Conservation (phyloP, 306 rosid species). For the Trifolium pratense region DNA sequence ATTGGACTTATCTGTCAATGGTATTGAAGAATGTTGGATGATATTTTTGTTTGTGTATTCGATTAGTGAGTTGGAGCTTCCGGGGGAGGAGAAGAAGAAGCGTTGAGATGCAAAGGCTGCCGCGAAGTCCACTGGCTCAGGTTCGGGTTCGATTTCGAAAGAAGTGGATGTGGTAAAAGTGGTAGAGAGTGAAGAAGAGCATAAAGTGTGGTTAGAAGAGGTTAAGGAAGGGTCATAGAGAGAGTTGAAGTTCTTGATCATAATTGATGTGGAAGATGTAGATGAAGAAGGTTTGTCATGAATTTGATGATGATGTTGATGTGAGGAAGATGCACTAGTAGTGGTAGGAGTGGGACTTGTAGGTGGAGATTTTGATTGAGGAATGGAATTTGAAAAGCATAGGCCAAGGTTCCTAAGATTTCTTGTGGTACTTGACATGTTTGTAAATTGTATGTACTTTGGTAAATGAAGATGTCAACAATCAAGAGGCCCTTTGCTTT, state of each 20-base stretch:
- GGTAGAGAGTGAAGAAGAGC: constrained; percentile 42
- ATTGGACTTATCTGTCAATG: neutral
- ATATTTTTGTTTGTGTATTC: constrained; percentile 42
- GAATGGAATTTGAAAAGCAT: constrained; percentile 70
- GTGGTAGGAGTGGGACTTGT: constrained; percentile 8
- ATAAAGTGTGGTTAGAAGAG: constrained; percentile 41
- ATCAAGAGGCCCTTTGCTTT: constrained; percentile 4
- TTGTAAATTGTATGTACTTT: neutral
- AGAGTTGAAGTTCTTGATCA: constrained; percentile 80
- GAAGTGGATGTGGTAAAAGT: constrained; percentile 21
- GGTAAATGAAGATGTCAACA: constrained; percentile 4
- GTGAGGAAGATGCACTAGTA: constrained; percentile 12
- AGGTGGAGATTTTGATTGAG: constrained; percentile 46
- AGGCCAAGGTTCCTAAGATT: constrained; percentile 45
- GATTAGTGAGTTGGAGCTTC: constrained; percentile 82
- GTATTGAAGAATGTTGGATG: neutral
- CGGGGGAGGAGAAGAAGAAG: constrained; percentile 92
- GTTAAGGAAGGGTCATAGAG: constrained; percentile 60
- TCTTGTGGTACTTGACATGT: constrained; percentile 58
- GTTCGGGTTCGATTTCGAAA: constrained; percentile 14
- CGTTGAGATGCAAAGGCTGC: constrained; percentile 82
- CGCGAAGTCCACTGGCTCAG: constrained; percentile 55
- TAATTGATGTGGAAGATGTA: constrained; percentile 38
- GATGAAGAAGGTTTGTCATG: constrained; percentile 41
- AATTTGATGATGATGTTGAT: constrained; percentile 2